These are phyloP conservation scores for Yamadazyma dushanensis DNA, from an alignment of 1,139 yeast genomes.

Conservation along the genomic window DNA sequence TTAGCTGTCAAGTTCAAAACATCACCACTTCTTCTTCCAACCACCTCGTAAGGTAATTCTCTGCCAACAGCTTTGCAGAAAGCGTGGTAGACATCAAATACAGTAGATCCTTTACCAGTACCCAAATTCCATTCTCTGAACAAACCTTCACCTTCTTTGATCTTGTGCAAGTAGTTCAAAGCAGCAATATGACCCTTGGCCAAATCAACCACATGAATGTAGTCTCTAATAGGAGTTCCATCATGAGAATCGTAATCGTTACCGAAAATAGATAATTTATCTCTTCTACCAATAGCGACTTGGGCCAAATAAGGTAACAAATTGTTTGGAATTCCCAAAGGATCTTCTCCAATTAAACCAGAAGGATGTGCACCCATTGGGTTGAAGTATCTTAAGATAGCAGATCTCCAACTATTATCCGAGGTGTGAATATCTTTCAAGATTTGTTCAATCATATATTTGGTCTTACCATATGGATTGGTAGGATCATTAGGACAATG, in stretches of 20 bases:
- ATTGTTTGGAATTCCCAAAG: conserved; percentile 75
- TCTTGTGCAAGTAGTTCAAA: conserved; percentile 53
- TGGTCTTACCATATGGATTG: conserved; percentile 77
- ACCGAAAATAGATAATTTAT: conserved; percentile 65
- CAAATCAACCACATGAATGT: conserved; percentile 78
- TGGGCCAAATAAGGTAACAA: conserved; percentile 75
- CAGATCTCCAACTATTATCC: conserved; percentile 55
- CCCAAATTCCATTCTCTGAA: conserved; percentile 85
- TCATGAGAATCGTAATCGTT: conserved; percentile 68
- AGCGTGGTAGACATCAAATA: conserved; percentile 67
- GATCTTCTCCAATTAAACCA: conserved; percentile 79
- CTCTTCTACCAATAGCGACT: conserved; percentile 74
- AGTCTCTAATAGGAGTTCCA: conserved; percentile 83
- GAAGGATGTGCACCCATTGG: conserved; percentile 88
- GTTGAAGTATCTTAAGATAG: conserved; percentile 73
- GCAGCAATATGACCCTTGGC: conserved; percentile 83
- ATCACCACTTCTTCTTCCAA: conserved; percentile 74
- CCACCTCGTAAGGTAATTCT: conserved; percentile 63
- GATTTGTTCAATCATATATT: conserved; percentile 63
- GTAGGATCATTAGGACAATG: conserved; percentile 76
- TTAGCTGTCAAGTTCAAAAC: conserved; percentile 75
- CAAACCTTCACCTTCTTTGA: conserved; percentile 43
- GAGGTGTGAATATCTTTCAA: conserved; percentile 56
- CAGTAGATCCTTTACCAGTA: conserved; percentile 78
- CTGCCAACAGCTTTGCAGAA: conserved; percentile 71